Evolutionary conservation across 306 rosid species (phyloP).

Genomic region (Vigna mungo): DNA sequence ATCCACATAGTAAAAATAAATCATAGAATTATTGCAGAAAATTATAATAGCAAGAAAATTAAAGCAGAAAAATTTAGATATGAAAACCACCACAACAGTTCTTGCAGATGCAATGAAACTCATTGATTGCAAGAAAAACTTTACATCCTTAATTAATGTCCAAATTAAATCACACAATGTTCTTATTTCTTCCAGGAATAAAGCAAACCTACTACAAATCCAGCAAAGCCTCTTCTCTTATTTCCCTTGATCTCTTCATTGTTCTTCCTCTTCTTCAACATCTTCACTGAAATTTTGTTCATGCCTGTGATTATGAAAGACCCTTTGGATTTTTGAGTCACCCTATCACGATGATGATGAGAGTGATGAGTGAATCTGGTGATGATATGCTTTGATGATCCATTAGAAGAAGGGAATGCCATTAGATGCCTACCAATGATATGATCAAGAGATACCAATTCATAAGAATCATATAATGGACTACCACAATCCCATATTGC

Average conservation of each 20-base stretch:
- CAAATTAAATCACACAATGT: not conserved
- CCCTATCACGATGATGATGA: slow-evolving; percentile 8
- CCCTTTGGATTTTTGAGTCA: slow-evolving; percentile 35
- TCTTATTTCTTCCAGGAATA: slow-evolving; percentile 28
- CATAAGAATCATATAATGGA: slow-evolving; percentile 75
- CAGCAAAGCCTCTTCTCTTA: slow-evolving; percentile 9
- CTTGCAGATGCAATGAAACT: not conserved
- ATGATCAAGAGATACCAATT: slow-evolving; percentile 58
- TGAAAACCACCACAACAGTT: slow-evolving; percentile 8
- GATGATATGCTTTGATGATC: slow-evolving; percentile 49
- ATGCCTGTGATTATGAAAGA: slow-evolving; percentile 19
- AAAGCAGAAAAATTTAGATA: not conserved
- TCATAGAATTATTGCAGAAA: not conserved
- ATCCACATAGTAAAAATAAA: not conserved
- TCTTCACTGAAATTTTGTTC: slow-evolving; percentile 11
- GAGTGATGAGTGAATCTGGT: slow-evolving; percentile 29
- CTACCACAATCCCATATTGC: slow-evolving; percentile 84
- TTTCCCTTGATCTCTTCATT: slow-evolving; percentile 33
- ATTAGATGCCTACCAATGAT: slow-evolving; percentile 65
- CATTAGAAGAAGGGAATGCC: slow-evolving; percentile 54
- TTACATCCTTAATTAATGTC: not conserved
- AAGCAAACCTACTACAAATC: slow-evolving; percentile 21
- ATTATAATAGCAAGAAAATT: not conserved
- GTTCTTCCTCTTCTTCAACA: not conserved
- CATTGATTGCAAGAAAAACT: slow-evolving; percentile 4